Evolutionary conservation across 179 eudicot genomes (phyloP).

Genomic region (Spergularia azorica): DNA sequence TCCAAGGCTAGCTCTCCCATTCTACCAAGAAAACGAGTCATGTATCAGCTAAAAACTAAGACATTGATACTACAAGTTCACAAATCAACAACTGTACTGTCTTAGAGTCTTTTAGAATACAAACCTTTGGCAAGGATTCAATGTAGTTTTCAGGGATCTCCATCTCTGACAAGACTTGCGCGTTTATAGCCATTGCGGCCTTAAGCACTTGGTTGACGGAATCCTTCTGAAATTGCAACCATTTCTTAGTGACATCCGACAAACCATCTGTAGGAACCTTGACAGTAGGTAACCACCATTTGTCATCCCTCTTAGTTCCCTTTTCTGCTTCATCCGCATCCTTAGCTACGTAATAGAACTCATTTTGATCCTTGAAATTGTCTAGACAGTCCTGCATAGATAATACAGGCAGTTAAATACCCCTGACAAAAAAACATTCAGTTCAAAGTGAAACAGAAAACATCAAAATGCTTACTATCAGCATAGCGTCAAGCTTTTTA

Average conservation of each 20-base stretch:
- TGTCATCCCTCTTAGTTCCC: conserved; percentile 47
- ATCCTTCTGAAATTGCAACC: conserved; percentile 76
- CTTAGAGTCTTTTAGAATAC: neutral
- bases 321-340: conserved; percentile 48
- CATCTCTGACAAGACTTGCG: conserved; percentile 74
- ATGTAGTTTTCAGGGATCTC: conserved; percentile 74
- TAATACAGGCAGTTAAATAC: neutral
- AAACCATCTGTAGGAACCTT: conserved; percentile 65
- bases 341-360: conserved; percentile 62
- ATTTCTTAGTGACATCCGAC: conserved; percentile 62
- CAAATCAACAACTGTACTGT: neutral
- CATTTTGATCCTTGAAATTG: conserved; percentile 71
- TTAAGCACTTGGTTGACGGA: conserved; percentile 73
- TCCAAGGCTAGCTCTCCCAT: conserved; percentile 85
- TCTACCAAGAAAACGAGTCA: conserved; percentile 38
- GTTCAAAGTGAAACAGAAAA: neutral
- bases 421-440: neutral
- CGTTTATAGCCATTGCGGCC: conserved; percentile 90
- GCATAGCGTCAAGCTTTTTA: conserved; percentile 67
- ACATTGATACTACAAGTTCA: neutral
- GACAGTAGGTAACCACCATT: conserved; percentile 94
- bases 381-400: conserved; percentile 71
- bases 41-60: neutral
- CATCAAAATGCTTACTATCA: conserved; percentile 47
- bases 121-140: conserved; percentile 81